A percentile compares a stretch with the other conserved stretches of the same genome.
Evolutionary conservation across 495 filamentous ascomycete genomes (phyloP).

Genomic region (Echria macrotheca): DNA sequence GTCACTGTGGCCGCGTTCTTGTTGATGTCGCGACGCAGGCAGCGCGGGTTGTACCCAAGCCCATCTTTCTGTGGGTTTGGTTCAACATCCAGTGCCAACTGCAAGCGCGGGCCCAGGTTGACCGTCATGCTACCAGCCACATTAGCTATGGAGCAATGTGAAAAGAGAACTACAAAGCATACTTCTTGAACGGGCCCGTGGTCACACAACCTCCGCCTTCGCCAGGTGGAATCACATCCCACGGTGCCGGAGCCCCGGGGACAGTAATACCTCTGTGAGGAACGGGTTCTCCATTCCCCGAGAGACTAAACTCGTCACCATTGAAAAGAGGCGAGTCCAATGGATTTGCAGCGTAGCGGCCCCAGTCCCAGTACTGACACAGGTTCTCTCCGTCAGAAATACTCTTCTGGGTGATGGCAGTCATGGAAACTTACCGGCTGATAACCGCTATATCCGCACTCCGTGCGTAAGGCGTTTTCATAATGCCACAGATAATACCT

Average conservation of each 20-base stretch:
- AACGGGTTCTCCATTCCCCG: conserved; percentile 27
- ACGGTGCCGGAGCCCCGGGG: not conserved
- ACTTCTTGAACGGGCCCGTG: conserved; percentile 53
- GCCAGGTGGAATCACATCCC: conserved; percentile 36
- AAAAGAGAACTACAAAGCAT: no score
- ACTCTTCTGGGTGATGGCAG: not conserved
- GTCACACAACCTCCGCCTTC: conserved; percentile 61
- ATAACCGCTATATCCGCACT: conserved; percentile 61
- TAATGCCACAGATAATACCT: conserved; percentile 58
- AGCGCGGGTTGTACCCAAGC: conserved; percentile 54
- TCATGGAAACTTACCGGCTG: conserved; percentile 13
- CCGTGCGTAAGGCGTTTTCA: conserved; percentile 58
- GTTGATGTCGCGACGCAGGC: conserved; percentile 60
- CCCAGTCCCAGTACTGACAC: conserved; percentile 24
- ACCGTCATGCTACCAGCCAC: no score
- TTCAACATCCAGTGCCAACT: conserved; percentile 26
- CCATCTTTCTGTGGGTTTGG: conserved; percentile 36
- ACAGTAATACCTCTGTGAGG: conserved; percentile 18
- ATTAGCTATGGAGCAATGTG: no score
- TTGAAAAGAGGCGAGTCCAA: conserved; percentile 24
- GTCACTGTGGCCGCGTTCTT: conserved; percentile 43
- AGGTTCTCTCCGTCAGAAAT: not conserved
- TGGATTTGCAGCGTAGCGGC: conserved; percentile 21
- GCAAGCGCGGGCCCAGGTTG: conserved; percentile 27
- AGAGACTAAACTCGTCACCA: conserved; percentile 26